Evolutionary conservation across 371 early-diverging fungal species (phyloP), one percentile per base, ranked within the genome.

Genomic region (Chytridium lagenaria): DNA sequence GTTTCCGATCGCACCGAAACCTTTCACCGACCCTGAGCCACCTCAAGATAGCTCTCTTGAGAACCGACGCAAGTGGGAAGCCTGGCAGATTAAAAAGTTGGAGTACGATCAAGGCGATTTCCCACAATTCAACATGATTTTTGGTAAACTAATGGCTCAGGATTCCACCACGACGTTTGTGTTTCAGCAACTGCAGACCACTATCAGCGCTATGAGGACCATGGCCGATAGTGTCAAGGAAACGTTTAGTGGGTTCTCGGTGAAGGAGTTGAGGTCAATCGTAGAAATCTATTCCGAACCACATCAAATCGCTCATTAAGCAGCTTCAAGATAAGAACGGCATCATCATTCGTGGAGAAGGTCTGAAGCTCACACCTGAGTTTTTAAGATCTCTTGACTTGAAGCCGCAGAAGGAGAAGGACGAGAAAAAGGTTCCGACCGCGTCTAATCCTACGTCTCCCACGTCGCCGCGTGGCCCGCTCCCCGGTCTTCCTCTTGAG

Each of bases 281-380:
- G 82, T 79, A 22, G 74, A n/a, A 67, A 33, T 72, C 77, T 1
- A 78, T 81, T 36, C 82, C 82, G 31, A 50, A 34, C 15, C 72
- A 74, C 16, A 76, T 81, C 66, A 75, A 72, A 71, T 69, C n/a
- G n/a, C 57, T 80, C 22, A 74, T 69, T 22, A 33, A 23, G 1
- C 57, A 64, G 39, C 55, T 81, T 16, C 76, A 81, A 44, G 59
- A 78, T 59, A 36, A 77, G 61, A 70, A 51, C 16, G 82, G 82
- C 3, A 78, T 81, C 36, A 80, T 77, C 59, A 68, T 81, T 30
- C 75, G 78, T 19, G 82, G 81, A 23, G 82, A 81, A 55, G 57
- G 61, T 12, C 59, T 81, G 37, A 81, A 81, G 65, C 72, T 81
- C 5, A 79, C 81, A 34, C 79, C 79, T 1, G 73, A 63, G 31